phyloP scores from a whole-genome alignment of 2,329 filamentous ascomycete species.

The Coniochaeta sp. region DNA sequence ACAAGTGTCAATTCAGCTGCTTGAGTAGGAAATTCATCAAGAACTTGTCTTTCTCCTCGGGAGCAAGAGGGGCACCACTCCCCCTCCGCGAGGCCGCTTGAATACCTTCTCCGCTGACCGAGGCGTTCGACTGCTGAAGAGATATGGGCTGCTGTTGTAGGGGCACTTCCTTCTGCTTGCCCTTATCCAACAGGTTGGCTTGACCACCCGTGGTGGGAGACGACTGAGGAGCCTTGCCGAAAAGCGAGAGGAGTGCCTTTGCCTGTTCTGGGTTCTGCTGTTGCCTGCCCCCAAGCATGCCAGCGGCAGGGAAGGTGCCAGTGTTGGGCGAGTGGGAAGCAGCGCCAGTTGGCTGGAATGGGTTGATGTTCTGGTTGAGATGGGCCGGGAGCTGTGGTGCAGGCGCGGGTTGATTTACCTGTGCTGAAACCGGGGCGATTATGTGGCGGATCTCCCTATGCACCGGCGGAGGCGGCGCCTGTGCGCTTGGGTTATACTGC shows the following conservation, averaged over 20 bases:
- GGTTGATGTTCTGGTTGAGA: not conserved
- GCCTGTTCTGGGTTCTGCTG: slow-evolving; percentile 34
- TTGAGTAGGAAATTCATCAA: slow-evolving; percentile 67
- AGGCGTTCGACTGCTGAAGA: slow-evolving; percentile 36
- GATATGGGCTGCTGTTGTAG: slow-evolving; percentile 20
- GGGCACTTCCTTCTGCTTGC: slow-evolving; percentile 18
- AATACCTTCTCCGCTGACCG: slow-evolving; percentile 26
- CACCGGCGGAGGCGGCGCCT: slow-evolving; percentile 11
- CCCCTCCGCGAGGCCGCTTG: slow-evolving; percentile 29
- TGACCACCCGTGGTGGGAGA: slow-evolving; percentile 13
- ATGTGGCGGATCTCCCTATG: slow-evolving; percentile 12
- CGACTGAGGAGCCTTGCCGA: slow-evolving; percentile 42
- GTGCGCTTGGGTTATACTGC: slow-evolving; percentile 8
- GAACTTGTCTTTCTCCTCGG: slow-evolving; percentile 69
- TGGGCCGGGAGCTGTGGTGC: not conserved
- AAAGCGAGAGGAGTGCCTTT: slow-evolving; percentile 52
- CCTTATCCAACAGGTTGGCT: too few species aligned
- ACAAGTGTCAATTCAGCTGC: slow-evolving; percentile 23
- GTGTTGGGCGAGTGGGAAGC: slow-evolving; percentile 10
- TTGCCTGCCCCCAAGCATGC: slow-evolving; percentile 22
- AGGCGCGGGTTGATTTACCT: not conserved
- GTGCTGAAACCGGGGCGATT: not conserved
- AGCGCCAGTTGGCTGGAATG: not conserved
- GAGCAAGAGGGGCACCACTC: slow-evolving; percentile 51
- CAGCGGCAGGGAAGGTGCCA: slow-evolving; percentile 20